These are phyloP conservation scores for Trametes villosa DNA, from an alignment of 768 basidiomycete genomes.

Conservation along the genomic window DNA sequence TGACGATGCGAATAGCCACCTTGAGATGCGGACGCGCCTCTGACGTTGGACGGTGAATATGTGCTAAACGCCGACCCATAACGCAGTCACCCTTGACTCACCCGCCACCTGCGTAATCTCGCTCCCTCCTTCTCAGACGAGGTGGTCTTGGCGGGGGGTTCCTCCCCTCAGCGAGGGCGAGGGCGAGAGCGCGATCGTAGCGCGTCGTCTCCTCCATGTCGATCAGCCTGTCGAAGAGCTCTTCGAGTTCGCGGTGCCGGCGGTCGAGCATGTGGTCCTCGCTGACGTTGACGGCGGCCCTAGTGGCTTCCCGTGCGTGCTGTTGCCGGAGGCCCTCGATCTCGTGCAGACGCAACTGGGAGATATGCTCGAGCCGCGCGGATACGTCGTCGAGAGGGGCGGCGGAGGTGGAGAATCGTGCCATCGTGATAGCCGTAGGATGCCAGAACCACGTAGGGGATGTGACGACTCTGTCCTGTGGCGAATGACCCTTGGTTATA, in stretches of 20 bases:
- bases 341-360: not conserved
- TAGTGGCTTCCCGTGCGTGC: not conserved
- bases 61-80: too few species aligned
- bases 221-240: slow-evolving; percentile 26
- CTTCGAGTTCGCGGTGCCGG: not conserved
- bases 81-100: too few species aligned
- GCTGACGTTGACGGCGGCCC: slow-evolving; percentile 16
- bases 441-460: too few species aligned
- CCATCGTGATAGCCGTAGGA: too few species aligned
- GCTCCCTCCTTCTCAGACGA: not conserved
- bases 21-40: too few species aligned
- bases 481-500: too few species aligned
- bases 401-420: not conserved
- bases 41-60: too few species aligned
- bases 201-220: slow-evolving; percentile 27
- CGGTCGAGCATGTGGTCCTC: not conserved
- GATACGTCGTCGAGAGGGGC: not conserved
- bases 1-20: too few species aligned
- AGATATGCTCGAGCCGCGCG: not conserved
- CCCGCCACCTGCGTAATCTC: not conserved
- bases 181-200: slow-evolving; percentile 26
- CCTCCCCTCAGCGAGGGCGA: slow-evolving; percentile 25
- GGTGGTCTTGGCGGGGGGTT: slow-evolving; percentile 19
- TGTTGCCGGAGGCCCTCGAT: not conserved
- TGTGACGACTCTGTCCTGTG: too few species aligned